phyloP scores from a whole-genome alignment of 1,139 yeast species.

The Tardiomyces depauwii region DNA sequence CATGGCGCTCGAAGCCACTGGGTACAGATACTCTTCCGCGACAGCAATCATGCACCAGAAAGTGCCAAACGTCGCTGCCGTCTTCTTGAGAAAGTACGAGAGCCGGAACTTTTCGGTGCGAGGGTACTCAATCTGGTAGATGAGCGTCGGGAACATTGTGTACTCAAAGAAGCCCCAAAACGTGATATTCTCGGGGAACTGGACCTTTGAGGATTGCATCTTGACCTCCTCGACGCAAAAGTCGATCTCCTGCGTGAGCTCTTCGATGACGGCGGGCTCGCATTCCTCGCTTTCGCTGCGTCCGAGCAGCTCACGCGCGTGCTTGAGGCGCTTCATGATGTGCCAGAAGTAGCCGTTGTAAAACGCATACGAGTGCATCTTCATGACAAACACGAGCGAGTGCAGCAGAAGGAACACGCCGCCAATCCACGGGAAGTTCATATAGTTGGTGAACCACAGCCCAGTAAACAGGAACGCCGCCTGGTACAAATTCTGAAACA shows the following conservation, averaged over 20 bases:
- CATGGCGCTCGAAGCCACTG: conserved; percentile 54
- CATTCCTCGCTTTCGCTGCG: conserved; percentile 4
- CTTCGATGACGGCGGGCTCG: conserved; percentile 1
- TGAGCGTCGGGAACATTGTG: conserved; percentile 87
- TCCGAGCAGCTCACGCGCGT: conserved; percentile 30
- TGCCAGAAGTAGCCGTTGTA: conserved; percentile 84
- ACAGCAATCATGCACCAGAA: conserved; percentile 71
- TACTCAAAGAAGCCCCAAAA: conserved; percentile 56
- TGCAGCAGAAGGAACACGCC: conserved; percentile 73
- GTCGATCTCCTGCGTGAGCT: conserved; percentile 9
- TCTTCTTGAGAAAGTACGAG: conserved; percentile 57
- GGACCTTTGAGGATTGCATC: conserved; percentile 20
- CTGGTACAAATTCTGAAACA: conserved; percentile 48
- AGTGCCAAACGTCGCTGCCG: conserved; percentile 76
- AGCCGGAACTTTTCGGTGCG: conserved; percentile 60
- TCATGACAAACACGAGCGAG: conserved; percentile 80
- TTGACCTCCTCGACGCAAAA: conserved; percentile 21
- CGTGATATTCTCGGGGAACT: conserved; percentile 67
- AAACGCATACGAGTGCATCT: conserved; percentile 82
- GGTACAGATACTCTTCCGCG: conserved; percentile 72
- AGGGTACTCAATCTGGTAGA: conserved; percentile 57
- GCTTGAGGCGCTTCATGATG: conserved; percentile 43
- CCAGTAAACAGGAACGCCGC: conserved; percentile 35
- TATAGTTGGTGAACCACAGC: conserved; percentile 40
- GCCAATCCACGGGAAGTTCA: conserved; percentile 73